Conservation (phyloP, 2,329 filamentous ascomycete species). For the Fusarium sp. region DNA sequence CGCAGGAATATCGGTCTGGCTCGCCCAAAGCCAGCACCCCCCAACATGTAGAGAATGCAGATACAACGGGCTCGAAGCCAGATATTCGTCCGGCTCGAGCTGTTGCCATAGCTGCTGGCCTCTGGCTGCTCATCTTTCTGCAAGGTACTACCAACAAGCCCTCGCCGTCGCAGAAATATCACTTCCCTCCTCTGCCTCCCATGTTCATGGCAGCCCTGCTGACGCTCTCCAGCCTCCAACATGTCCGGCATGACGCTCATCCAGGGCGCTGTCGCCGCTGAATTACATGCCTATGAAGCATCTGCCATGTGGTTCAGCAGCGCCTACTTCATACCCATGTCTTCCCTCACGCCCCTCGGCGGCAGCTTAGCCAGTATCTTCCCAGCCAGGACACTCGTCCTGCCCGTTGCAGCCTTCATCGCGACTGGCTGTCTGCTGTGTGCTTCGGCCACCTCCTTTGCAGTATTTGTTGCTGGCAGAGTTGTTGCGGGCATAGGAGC, state of each 20-base stretch:
- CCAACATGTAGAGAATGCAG: constrained; percentile 15
- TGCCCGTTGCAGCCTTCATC: constrained; percentile 72
- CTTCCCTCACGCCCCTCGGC: constrained; percentile 76
- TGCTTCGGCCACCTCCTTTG: constrained; percentile 71
- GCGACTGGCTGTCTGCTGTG: constrained; percentile 76
- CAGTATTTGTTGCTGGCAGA: constrained; percentile 78
- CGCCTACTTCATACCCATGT: constrained; percentile 77
- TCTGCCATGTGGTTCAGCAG: constrained; percentile 87
- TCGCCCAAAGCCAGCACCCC: constrained; percentile 15
- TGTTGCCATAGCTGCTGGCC: constrained; percentile 60
- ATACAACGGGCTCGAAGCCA: constrained; percentile 25
- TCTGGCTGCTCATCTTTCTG: constrained; percentile 51
- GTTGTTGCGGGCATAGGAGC: constrained; percentile 78
- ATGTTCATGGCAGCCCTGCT: constrained; percentile 1
- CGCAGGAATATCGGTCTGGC: not conserved
- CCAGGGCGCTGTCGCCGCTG: constrained; percentile 82
- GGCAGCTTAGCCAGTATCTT: constrained; percentile 84
- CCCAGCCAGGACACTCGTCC: constrained; percentile 75
- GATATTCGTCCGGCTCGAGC: constrained; percentile 54
- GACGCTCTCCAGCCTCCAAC: constrained; percentile 68
- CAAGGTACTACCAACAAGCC: constrained; percentile 38
- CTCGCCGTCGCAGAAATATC: not conserved
- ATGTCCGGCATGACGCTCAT: constrained; percentile 87
- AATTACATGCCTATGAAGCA: constrained; percentile 80
- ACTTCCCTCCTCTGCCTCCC: not conserved